Evolutionary conservation across 768 basidiomycete species (phyloP).

Genomic region (Podaxis sp.): DNA sequence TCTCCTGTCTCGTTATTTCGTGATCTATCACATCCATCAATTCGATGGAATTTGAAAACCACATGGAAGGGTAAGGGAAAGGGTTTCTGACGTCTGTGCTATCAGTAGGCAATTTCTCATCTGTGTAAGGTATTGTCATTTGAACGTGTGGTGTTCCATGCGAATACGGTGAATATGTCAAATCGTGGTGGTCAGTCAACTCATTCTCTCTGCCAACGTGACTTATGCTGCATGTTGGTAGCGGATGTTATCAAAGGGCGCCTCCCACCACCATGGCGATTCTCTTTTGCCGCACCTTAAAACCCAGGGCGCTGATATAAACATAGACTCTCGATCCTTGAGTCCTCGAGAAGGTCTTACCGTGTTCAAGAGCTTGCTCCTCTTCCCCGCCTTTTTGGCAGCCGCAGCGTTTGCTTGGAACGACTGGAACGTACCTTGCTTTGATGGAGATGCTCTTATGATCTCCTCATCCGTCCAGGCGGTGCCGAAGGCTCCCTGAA

Average conservation of each 20-base stretch:
- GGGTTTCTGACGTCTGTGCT: neutral
- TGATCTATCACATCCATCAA: neutral
- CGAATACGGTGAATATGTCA: neutral
- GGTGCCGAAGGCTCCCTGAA: conserved; percentile 11
- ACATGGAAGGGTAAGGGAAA: neutral
- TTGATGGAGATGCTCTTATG: conserved; percentile 18
- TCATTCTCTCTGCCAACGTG: neutral
- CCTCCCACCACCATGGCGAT: neutral
- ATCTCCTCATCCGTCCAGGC: conserved; percentile 8
- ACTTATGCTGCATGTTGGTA: neutral
- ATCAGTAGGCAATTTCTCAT: neutral
- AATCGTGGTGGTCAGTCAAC: neutral
- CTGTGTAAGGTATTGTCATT: neutral
- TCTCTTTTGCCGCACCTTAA: neutral
- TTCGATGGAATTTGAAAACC: neutral
- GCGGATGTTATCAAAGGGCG: neutral
- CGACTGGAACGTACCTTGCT: conserved; percentile 18
- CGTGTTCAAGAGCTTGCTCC: conserved; percentile 1
- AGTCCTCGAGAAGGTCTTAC: neutral
- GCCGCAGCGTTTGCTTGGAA: conserved; percentile 10
- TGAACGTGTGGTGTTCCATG: neutral
- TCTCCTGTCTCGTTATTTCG: neutral
- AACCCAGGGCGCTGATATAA: neutral
- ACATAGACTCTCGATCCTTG: neutral
- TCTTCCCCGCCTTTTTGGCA: neutral